These are phyloP conservation scores for Pyrus bretschneideri DNA, from an alignment of 306 rosid genomes.

Conservation along the genomic window DNA sequence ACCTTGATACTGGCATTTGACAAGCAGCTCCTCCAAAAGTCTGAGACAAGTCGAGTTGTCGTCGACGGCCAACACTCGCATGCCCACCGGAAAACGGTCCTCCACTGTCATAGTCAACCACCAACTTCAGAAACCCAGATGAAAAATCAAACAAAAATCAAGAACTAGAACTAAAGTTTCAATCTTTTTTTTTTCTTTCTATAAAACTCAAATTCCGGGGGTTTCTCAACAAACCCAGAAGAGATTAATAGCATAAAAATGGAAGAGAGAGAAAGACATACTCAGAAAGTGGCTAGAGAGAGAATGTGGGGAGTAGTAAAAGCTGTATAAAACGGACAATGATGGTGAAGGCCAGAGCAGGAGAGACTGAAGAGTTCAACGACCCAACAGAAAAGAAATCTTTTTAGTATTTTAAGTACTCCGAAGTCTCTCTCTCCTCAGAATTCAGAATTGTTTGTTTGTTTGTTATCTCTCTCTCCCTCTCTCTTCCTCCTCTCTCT, in stretches of 20 bases:
- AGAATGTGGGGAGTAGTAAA: conserved; percentile 26
- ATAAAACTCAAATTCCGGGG: conserved; percentile 16
- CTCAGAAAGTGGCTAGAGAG: neutral
- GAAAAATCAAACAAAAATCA: conserved; percentile 23
- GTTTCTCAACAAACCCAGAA: conserved; percentile 17
- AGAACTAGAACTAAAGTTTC: conserved; percentile 11
- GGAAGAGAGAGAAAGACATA: neutral
- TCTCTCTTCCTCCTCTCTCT: conserved; percentile 6
- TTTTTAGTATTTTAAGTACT: conserved; percentile 29
- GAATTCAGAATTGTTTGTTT: conserved; percentile 1
- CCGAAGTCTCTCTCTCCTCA: neutral
- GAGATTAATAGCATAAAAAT: conserved; percentile 1
- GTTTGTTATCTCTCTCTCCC: conserved; percentile 23
- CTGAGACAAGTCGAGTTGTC: conserved; percentile 67
- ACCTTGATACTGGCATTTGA: conserved; percentile 79
- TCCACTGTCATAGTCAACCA: conserved; percentile 40
- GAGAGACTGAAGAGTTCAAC: conserved; percentile 40
- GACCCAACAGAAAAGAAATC: conserved; percentile 39
- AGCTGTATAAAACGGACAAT: conserved; percentile 43
- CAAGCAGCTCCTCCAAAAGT: conserved; percentile 58
- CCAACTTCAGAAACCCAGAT: conserved; percentile 23
- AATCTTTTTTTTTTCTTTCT: conserved; percentile 1
- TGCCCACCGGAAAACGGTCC: conserved; percentile 63
- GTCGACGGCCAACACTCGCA: conserved; percentile 87
- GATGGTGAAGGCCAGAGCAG: conserved; percentile 42